These are phyloP conservation scores for Cephaloascus fragrans DNA, from an alignment of 805 yeast genomes.

Conservation along the genomic window DNA sequence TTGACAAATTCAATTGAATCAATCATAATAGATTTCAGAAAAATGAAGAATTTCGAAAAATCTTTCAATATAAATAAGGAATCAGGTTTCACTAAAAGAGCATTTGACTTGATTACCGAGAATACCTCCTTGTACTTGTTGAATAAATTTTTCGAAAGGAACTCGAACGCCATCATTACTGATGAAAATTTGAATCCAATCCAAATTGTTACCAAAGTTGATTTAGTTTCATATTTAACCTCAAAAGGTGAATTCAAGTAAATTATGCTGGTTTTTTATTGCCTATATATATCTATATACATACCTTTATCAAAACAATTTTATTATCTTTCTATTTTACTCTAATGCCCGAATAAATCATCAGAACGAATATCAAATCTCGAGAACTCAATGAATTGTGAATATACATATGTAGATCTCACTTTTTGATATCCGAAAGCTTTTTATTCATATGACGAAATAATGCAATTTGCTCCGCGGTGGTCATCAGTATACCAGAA, in stretches of 20 bases:
- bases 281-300: too few species aligned
- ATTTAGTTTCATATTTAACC: slow-evolving; percentile 49
- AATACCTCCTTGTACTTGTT: slow-evolving; percentile 58
- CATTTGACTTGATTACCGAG: slow-evolving; percentile 56
- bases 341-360: too few species aligned
- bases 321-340: too few species aligned
- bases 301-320: too few species aligned
- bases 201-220: slow-evolving; percentile 84
- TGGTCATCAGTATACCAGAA: too few species aligned
- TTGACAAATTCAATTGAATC: slow-evolving; percentile 44
- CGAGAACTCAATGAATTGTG: too few species aligned
- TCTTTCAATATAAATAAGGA: slow-evolving; percentile 51
- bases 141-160: slow-evolving; percentile 74
- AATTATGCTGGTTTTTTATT: too few species aligned
- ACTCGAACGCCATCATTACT: slow-evolving; percentile 77
- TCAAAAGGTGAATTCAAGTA: background rate
- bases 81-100: slow-evolving; percentile 49
- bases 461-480: too few species aligned
- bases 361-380: too few species aligned
- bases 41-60: slow-evolving; percentile 56
- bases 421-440: too few species aligned
- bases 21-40: slow-evolving; percentile 67
- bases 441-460: too few species aligned
- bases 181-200: slow-evolving; percentile 62
- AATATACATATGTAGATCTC: too few species aligned